Conservation (phyloP, 768 basidiomycete genomes). For the Saitozyma sp. region DNA sequence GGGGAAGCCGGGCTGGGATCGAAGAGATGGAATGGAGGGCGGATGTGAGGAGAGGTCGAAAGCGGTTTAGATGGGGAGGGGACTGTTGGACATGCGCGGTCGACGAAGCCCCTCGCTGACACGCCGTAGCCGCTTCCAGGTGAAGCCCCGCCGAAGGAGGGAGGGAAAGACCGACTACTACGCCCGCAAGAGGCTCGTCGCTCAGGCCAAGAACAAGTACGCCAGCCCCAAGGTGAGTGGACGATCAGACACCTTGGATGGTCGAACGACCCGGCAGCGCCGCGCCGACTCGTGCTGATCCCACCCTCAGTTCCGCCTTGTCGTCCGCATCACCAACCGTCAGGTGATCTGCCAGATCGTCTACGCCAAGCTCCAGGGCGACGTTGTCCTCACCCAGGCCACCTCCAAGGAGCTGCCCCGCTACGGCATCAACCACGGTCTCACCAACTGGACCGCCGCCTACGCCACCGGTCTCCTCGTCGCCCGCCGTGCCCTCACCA, state of each 20-base stretch:
- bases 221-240: slow-evolving; percentile 74
- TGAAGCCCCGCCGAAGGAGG: slow-evolving; percentile 94
- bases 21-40: not conserved
- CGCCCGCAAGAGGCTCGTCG: slow-evolving; percentile 92
- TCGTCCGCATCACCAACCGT: slow-evolving; percentile 98
- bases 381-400: slow-evolving; percentile 86
- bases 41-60: not conserved
- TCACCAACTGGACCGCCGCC: slow-evolving; percentile 98
- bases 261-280: not conserved
- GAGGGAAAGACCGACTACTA: slow-evolving; percentile 99
- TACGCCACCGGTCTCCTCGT: slow-evolving; percentile 95
- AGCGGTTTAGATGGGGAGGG: not conserved
- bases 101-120: slow-evolving; percentile 30
- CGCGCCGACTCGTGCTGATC: slow-evolving; percentile 1
- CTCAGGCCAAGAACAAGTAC: slow-evolving; percentile 99
- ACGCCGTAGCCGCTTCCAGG: slow-evolving; percentile 69
- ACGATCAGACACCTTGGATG: not conserved
- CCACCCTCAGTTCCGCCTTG: slow-evolving; percentile 59
- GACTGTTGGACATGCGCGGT: slow-evolving; percentile 8
- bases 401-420: slow-evolving; percentile 86
- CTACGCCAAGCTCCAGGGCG: slow-evolving; percentile 96
- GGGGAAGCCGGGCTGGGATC: no score
- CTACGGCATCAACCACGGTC: slow-evolving; percentile 96
- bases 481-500: slow-evolving; percentile 90
- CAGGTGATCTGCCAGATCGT: slow-evolving; percentile 85